These are phyloP conservation scores for Aspergillus tamarii DNA, from an alignment of 2,329 filamentous ascomycete genomes.

Conservation along the genomic window DNA sequence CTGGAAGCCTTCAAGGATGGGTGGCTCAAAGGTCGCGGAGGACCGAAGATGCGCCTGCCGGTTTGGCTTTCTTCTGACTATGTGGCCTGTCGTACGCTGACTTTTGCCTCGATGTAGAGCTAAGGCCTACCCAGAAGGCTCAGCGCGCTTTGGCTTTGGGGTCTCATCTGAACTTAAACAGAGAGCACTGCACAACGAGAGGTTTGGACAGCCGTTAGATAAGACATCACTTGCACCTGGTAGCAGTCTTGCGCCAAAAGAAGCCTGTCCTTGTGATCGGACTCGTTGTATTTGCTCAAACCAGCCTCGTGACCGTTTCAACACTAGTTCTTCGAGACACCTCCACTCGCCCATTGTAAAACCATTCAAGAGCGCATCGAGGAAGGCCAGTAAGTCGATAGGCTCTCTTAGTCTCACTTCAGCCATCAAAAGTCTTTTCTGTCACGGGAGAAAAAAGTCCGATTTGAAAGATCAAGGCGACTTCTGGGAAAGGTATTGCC, in stretches of 20 bases:
- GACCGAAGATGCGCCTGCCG: conserved; percentile 1
- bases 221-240: background rate
- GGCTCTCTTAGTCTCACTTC: conserved; percentile 4
- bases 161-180: background rate
- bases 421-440: conserved; percentile 8
- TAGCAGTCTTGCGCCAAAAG: background rate
- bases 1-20: conserved; percentile 1
- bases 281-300: background rate
- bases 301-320: background rate
- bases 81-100: background rate
- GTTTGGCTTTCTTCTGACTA: background rate
- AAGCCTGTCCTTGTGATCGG: background rate
- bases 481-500: background rate
- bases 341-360: background rate
- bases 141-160: background rate
- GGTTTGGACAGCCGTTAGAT: background rate
- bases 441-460: conserved; percentile 7
- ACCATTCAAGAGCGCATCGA: background rate
- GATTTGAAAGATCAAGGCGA: background rate
- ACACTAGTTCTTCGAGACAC: background rate
- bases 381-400: background rate
- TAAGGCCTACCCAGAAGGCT: background rate
- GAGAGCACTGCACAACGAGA: background rate
- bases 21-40: background rate
- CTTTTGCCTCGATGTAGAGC: background rate